Conservation (phyloP, 176 grass and related monocot genomes). For the Oryza glaberrima region DNA sequence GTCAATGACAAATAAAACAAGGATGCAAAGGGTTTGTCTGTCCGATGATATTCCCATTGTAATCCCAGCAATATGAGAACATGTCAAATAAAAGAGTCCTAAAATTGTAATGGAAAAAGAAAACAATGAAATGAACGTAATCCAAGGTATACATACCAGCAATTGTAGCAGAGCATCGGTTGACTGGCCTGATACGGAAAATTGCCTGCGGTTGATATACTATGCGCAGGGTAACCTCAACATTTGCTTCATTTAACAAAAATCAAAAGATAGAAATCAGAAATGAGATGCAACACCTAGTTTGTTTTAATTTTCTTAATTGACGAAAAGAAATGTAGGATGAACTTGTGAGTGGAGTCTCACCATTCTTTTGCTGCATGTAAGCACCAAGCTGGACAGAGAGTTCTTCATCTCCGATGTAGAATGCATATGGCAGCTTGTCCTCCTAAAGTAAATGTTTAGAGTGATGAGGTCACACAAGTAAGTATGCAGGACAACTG, state of each 20-base stretch:
- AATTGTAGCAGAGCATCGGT: conserved; percentile 86
- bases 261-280: background rate
- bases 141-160: conserved; percentile 56
- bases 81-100: background rate
- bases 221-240: conserved; percentile 80
- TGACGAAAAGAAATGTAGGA: background rate
- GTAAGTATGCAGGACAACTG: background rate
- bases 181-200: conserved; percentile 85
- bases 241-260: conserved; percentile 60
- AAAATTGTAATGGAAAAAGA: background rate
- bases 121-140: conserved; percentile 23
- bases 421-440: conserved; percentile 87
- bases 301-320: background rate
- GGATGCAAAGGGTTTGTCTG: background rate
- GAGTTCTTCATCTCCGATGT: conserved; percentile 90
- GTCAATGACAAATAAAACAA: background rate
- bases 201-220: conserved; percentile 92
- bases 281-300: conserved; percentile 23
- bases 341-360: background rate
- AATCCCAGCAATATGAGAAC: background rate
- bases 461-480: background rate
- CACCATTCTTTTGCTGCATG: conserved; percentile 84
- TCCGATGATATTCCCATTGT: background rate
- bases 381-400: conserved; percentile 67
- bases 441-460: conserved; percentile 62